A percentile compares a stretch with the other conserved stretches of the same genome.
Evolutionary conservation across 2,329 filamentous ascomycete species (phyloP).

Genomic region (Monosporascus cannonballus): DNA sequence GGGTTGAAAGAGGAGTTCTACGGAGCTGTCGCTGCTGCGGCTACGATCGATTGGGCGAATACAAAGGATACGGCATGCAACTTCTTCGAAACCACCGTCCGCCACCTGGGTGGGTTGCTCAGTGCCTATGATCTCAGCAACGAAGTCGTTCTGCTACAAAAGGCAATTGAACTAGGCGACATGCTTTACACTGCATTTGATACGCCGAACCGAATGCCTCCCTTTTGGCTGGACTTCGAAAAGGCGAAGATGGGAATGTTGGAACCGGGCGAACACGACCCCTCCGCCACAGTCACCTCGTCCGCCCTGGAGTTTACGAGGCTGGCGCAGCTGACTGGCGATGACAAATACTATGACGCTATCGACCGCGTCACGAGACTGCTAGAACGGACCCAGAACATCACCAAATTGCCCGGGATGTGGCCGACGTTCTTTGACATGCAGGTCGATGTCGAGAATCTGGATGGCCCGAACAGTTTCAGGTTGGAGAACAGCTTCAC

Average conservation of each 20-base stretch:
- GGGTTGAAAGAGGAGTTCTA: slow-evolving; percentile 50
- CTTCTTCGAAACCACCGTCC: slow-evolving; percentile 42
- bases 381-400: slow-evolving; percentile 58
- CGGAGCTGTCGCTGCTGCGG: slow-evolving; percentile 42
- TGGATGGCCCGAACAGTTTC: slow-evolving; percentile 15
- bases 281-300: slow-evolving; percentile 40
- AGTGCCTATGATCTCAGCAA: slow-evolving; percentile 39
- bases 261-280: slow-evolving; percentile 12
- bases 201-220: slow-evolving; percentile 42
- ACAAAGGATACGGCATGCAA: slow-evolving; percentile 32
- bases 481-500: slow-evolving; percentile 32
- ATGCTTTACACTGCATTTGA: slow-evolving; percentile 43
- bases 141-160: slow-evolving; percentile 34
- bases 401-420: slow-evolving; percentile 63
- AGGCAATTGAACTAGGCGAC: slow-evolving; percentile 40
- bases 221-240: slow-evolving; percentile 1
- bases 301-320: slow-evolving; percentile 63
- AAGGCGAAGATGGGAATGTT: not conserved
- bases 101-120: slow-evolving; percentile 39
- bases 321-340: slow-evolving; percentile 59
- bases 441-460: slow-evolving; percentile 35
- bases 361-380: slow-evolving; percentile 64
- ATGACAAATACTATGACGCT: slow-evolving; percentile 66
- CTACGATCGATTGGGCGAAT: slow-evolving; percentile 43
- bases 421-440: slow-evolving; percentile 61